Evolutionary conservation across 306 rosid species (phyloP), one percentile per base, ranked within the genome.

Genomic region (Begonia peltatifolia): DNA sequence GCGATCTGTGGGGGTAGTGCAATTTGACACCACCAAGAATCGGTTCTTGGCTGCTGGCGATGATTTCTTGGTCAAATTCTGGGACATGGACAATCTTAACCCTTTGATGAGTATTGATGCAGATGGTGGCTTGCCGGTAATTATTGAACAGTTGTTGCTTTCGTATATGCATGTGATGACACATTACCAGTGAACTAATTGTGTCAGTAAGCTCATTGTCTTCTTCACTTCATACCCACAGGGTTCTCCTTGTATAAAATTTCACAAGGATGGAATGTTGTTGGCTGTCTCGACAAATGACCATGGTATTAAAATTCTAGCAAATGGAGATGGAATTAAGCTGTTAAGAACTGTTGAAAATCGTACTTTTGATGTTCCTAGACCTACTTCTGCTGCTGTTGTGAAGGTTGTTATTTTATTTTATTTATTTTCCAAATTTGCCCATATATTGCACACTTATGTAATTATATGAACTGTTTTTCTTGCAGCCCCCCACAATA

Each of bases 41-140:
- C 82, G 87, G 58, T 87, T 87, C 75, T 74, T 92, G 70, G 99
- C 94, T 70, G 84, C 94, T 62, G 99, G 94, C 52, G 99, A 92
- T 18, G 96, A 92, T 42, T 79, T 55, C 65, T 41, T 9, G 56
- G 72, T 92, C 72, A 92, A 92, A 75, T 83, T 87, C 74, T 92
- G 99, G 99, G 96, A 92, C 80, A 92, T 92, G 99, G 99, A 92
- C 71, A 77, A 58, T 62, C 68, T 64, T 54, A 77, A 49, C 68
- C 52, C 75, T 62, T 70, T 84, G 76, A 76, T 72, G 16, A 81
- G 80, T 59, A 55, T 57, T 58, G 99, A 92, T 20, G 94, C 83
- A 12, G 99, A 87, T 17, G 96, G 94, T 41, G 83, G 93, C 63
- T 77, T 92, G 63, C 84, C 60, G 94, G 99, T 92, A 76, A 65